Base-by-base conservation (phyloP, 1,284 basidiomycete species). In the Entoloma clypeatum region DNA sequence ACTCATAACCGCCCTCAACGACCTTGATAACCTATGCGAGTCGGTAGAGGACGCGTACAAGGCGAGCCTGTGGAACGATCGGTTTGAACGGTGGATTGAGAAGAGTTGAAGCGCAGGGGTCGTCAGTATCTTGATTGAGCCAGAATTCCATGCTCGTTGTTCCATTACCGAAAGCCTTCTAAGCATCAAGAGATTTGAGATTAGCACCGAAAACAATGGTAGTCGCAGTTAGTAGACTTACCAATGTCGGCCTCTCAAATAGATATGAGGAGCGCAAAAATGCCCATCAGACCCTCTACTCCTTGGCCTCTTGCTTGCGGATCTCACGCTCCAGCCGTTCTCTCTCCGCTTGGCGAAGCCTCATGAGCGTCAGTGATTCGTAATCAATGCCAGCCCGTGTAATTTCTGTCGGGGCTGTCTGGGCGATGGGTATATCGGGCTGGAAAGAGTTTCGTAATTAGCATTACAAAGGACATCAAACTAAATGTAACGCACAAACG, bases 311-410 rank as follows among this genome's bases (percentile, higher is more conserved):
- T 44, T 75, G 71, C 54, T 85, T 82, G 30, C 74, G 60, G 45
- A 91, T 87, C 62, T 92, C 84, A 48, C 77, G 71, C 53, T 88
- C 89, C 21, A 92, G 57, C 32, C 82, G 68, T 47, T 82, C 85
- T 24, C 82, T 71, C 56, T 89, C 87, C 3, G 86, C 81, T 57
- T 92, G 86, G 22, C 89, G 72, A 62, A 92, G 73, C 5, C 85
- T 75, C 69, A 92, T 77, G 28, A 93, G 68, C 2, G 88, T 92
- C 40, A 90, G 61, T 10, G 84, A 81, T 62, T 92, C 90, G 43
- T 82, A 91, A 53, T 92, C 85, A 14, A 85, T 54, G 0, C 76
- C 79, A 3, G 66, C 52, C 7, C 60, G 52, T 5, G 54, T 55
- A 1, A 62, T 34, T 31, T 58, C 51, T 16, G 64, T n/a, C n/a